Evolutionary conservation across 345 rosid species (phyloP).

Genomic region (Euphorbia tirucalli): DNA sequence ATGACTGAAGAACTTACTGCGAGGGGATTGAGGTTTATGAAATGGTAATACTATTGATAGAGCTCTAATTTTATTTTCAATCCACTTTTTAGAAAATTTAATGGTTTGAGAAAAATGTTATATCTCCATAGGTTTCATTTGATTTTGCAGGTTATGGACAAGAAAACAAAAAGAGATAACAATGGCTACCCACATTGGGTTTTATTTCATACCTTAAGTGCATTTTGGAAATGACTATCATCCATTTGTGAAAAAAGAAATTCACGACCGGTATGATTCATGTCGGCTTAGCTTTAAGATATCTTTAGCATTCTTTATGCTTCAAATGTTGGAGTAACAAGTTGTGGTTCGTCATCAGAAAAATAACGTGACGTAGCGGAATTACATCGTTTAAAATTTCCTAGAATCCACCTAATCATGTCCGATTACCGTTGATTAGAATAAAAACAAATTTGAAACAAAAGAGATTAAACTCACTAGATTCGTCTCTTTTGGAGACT

Average conservation of each 20-base stretch:
- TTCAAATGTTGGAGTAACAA: not conserved
- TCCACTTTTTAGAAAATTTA: not conserved
- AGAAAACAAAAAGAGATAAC: conserved; percentile 96
- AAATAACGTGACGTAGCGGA: too few relatives aligned
- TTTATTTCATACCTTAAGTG: conserved; percentile 69
- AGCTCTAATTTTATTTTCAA: not conserved
- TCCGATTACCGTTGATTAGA: too few relatives aligned
- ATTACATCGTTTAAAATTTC: too few relatives aligned
- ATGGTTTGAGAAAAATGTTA: not conserved
- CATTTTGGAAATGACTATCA: conserved; percentile 75
- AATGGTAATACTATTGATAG: conserved; percentile 48
- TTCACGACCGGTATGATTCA: conserved; percentile 53
- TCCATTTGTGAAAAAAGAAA: conserved; percentile 70
- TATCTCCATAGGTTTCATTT: not conserved
- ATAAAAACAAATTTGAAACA: too few relatives aligned
- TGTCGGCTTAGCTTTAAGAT: conserved; percentile 1
- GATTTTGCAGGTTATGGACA: conserved; percentile 78
- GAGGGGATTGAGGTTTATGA: conserved; percentile 72
- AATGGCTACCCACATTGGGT: conserved; percentile 89
- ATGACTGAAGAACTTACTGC: conserved; percentile 66
- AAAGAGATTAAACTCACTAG: too few relatives aligned
- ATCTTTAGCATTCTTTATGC: not conserved
- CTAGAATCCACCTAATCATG: too few relatives aligned
- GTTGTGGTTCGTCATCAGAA: too few relatives aligned
- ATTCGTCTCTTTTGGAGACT: too few relatives aligned